Percentiles rank a stretch among this genome's conserved stretches.
phyloP scores from a whole-genome alignment of 768 basidiomycete species.

The Cystofilobasidium capitatum region DNA sequence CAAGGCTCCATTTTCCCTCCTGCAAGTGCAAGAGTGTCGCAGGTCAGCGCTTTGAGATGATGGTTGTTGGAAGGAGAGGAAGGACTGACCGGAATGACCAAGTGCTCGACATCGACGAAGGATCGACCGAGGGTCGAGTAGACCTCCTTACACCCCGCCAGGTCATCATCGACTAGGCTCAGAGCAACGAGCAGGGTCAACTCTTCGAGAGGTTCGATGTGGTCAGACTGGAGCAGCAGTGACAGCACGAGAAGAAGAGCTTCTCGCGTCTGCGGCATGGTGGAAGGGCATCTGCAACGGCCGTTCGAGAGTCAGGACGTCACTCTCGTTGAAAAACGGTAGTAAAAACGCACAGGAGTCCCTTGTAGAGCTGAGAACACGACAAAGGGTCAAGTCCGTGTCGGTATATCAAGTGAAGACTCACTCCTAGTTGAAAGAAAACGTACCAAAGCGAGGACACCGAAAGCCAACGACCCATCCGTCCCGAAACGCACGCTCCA shows the following conservation, averaged over 20 bases:
- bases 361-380: not conserved
- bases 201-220: not conserved
- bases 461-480: not conserved
- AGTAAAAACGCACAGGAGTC: not conserved
- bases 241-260: not conserved
- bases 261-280: not conserved
- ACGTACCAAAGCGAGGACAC: not conserved
- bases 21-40: not conserved
- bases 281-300: not conserved
- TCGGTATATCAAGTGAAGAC: too few relatives aligned
- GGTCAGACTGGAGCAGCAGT: not conserved
- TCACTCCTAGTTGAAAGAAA: too few relatives aligned
- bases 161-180: not conserved
- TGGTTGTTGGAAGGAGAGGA: not conserved
- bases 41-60: too few relatives aligned
- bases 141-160: not conserved
- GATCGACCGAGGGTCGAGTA: not conserved
- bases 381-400: not conserved
- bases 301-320: too few relatives aligned
- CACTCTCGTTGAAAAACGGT: not conserved
- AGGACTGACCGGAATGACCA: not conserved
- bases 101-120: not conserved
- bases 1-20: not conserved
- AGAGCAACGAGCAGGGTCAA: not conserved
- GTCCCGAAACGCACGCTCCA: not conserved